Base-by-base conservation (phyloP, 768 basidiomycete species). In the Gelatoporia subvermispora region DNA sequence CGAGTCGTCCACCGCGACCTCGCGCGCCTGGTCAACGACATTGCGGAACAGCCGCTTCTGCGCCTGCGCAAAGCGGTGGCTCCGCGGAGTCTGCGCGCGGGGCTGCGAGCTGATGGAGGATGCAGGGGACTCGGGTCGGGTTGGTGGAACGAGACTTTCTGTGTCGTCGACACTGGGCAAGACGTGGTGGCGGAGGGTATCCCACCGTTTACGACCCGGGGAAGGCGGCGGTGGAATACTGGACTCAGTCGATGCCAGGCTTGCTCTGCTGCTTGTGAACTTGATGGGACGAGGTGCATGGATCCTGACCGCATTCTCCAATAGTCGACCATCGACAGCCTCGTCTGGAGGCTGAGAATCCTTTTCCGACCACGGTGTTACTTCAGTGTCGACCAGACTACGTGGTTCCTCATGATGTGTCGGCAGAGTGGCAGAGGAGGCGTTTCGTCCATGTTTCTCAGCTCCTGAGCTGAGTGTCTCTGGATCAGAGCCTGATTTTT, bases 1-100 rank as follows among this genome's bases (percentile, higher is more conserved):
- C 15, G 66, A 63, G 41, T 81, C 76, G 37, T 81, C 77, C 0
- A 69, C 64, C 17, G 68, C 67, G 35, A 71, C 68, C 46, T 79
- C 81, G 22, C 74, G 74, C 3, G 70, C 83, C 48, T 80, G 74
- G 28, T 87, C 85, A 1, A 85, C 84, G 11, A 84, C 78, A 20
- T 86, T 81, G 13, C 59, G 53, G 25, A 60, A 60, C 0, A 52
- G 53, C 18, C 52, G 53, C 35, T 54, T 59, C 50, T 52, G 52
- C 15, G 60, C 60, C 50, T 52, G 52, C 15, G 60, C 60, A 31
- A 60, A 60, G 13, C 59, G 51, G 16, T 54, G 53, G 8, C 55
- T 47, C 28, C 54, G 55, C 3, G 62, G 62, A 0, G 62, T 64
- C 10, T 57, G 54, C 11, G 62, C 56, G 4, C 62, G 54, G 1